Evolutionary conservation across 768 basidiomycete genomes (phyloP).

Genomic region (Suillus ampliporus): DNA sequence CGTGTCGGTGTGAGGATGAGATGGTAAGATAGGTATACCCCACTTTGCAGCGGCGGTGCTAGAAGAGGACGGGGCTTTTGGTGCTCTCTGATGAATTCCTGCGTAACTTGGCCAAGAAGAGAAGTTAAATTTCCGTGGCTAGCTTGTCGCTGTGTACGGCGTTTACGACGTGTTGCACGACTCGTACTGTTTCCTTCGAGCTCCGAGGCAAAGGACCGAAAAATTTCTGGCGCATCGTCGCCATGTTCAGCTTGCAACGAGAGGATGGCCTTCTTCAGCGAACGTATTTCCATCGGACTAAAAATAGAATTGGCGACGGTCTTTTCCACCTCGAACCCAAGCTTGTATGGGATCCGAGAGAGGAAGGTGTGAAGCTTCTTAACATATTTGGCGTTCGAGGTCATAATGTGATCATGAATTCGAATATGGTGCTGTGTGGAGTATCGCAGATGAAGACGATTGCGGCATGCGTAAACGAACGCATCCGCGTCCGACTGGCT

Average conservation of each 20-base stretch:
- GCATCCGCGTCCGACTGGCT: constrained; percentile 29
- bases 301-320: constrained; percentile 36
- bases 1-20: constrained; percentile 47
- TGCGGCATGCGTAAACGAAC: constrained; percentile 29
- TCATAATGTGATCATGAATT: background rate
- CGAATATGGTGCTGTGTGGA: background rate
- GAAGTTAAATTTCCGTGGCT: constrained; percentile 17
- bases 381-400: background rate
- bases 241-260: constrained; percentile 22
- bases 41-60: constrained; percentile 22
- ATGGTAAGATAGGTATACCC: constrained; percentile 41
- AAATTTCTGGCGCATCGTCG: constrained; percentile 30
- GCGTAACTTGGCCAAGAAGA: constrained; percentile 22
- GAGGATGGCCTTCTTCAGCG: constrained; percentile 24
- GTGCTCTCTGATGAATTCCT: constrained; percentile 28
- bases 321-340: constrained; percentile 47
- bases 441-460: constrained; percentile 26
- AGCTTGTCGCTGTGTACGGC: background rate
- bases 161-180: background rate
- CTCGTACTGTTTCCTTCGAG: constrained; percentile 20
- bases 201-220: constrained; percentile 23
- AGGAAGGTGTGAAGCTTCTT: constrained; percentile 25
- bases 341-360: constrained; percentile 33
- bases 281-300: constrained; percentile 21
- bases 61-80: constrained; percentile 28